These are phyloP conservation scores for Steccherinum ochraceum DNA, from an alignment of 768 basidiomycete species.

Conservation along the genomic window DNA sequence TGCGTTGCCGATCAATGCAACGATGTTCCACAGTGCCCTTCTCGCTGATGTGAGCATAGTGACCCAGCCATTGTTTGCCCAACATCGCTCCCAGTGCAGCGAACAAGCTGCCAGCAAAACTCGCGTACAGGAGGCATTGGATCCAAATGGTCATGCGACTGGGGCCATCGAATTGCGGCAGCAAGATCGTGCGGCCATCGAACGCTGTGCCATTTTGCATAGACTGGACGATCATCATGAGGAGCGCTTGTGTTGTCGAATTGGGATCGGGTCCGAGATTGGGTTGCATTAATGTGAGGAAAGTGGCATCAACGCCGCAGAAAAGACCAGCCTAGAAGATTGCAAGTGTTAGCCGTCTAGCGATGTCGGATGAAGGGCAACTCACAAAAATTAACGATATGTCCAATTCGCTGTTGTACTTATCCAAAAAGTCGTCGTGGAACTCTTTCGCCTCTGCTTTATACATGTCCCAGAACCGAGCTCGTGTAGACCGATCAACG, in stretches of 20 bases:
- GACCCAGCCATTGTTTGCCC: constrained; percentile 11
- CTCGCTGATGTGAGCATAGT: constrained; percentile 2
- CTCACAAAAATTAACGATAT: constrained; percentile 20
- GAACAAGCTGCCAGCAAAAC: constrained; percentile 16
- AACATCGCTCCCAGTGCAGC: constrained; percentile 18
- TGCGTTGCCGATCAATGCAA: constrained; percentile 13
- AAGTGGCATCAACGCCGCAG: constrained; percentile 14
- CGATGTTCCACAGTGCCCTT: constrained; percentile 11
- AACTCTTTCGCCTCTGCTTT: constrained; percentile 12
- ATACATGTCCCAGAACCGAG: constrained; percentile 12
- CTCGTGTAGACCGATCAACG: not conserved
- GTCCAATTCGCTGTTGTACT: constrained; percentile 16
- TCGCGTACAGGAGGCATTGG: constrained; percentile 17
- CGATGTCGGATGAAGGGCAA: not conserved
- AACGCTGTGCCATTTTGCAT: constrained; percentile 10
- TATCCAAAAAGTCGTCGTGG: constrained; percentile 13
- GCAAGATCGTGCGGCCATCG: constrained; percentile 2
- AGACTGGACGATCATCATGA: constrained; percentile 9
- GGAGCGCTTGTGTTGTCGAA: constrained; percentile 10
- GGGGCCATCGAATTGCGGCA: constrained; percentile 15
- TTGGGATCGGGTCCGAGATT: constrained; percentile 6
- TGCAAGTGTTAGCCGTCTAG: not conserved
- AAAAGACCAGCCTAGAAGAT: constrained; percentile 13
- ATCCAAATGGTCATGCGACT: constrained; percentile 9
- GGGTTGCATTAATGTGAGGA: constrained; percentile 10